Percentiles rank a stretch among this genome's conserved stretches.
phyloP scores from a whole-genome alignment of 768 basidiomycete genomes.

The Kwoniella sp. region DNA sequence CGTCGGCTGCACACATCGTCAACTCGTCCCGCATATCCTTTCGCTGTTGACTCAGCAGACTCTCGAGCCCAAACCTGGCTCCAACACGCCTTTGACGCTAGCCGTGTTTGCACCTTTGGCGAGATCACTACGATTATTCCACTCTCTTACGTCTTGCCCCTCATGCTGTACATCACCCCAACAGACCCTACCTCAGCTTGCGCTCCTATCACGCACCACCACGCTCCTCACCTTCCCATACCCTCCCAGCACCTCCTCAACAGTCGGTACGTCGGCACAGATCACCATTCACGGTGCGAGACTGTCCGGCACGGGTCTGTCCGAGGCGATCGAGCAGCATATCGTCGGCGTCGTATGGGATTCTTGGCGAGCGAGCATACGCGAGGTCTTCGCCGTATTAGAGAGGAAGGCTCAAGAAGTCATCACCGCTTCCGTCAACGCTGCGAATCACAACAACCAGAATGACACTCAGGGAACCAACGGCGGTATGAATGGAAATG shows the following conservation, averaged over 20 bases:
- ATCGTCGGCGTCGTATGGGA: conserved; percentile 53
- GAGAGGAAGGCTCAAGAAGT: conserved; percentile 51
- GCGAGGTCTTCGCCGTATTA: conserved; percentile 44
- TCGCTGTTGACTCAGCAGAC: conserved; percentile 37
- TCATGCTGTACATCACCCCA: conserved; percentile 41
- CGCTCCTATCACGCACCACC: conserved; percentile 46
- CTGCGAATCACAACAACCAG: background rate
- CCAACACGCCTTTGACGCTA: conserved; percentile 47
- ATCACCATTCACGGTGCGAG: conserved; percentile 50
- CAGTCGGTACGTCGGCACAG: conserved; percentile 38
- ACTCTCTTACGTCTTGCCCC: conserved; percentile 38
- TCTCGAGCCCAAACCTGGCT: conserved; percentile 49
- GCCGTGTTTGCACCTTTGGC: conserved; percentile 44
- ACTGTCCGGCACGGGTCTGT: conserved; percentile 46
- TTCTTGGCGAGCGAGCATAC: conserved; percentile 43
- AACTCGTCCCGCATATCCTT: conserved; percentile 47
- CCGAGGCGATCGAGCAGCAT: conserved; percentile 50
- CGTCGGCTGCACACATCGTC: conserved; percentile 35
- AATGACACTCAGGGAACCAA: background rate
- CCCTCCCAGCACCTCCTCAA: conserved; percentile 43
- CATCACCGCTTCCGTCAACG: conserved; percentile 24
- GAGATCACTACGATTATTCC: conserved; percentile 46
- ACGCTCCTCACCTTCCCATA: conserved; percentile 52
- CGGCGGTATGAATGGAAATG: conserved; percentile 2
- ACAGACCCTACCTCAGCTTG: conserved; percentile 53